phyloP scores from a whole-genome alignment of 2,329 filamentous ascomycete species.

The Lasiodiplodia theobromae region DNA sequence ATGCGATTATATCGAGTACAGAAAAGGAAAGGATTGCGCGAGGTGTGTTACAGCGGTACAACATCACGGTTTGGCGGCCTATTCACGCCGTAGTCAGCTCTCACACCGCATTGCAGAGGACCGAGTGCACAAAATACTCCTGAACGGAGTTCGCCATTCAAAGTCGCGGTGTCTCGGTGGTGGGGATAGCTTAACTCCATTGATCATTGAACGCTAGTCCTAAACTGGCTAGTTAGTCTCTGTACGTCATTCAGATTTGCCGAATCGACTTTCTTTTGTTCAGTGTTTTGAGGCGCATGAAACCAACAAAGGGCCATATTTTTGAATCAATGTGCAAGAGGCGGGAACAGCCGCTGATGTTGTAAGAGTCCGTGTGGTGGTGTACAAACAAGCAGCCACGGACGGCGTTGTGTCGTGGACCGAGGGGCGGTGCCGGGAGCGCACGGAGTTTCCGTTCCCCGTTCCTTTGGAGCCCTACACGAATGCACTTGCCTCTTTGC shows the following conservation, averaged over 20 bases:
- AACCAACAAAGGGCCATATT: background rate
- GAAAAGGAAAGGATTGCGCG: background rate
- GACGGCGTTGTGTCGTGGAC: background rate
- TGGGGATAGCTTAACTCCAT: constrained; percentile 8
- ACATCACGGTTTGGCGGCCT: background rate
- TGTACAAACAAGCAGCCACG: background rate
- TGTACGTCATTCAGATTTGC: background rate
- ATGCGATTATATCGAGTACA: background rate
- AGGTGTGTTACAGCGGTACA: background rate
- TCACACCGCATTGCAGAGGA: background rate
- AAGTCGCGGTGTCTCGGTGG: background rate
- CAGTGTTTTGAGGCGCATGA: background rate
- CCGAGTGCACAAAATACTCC: background rate
- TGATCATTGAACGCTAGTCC: background rate
- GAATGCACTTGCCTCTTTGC: background rate
- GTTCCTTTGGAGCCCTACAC: background rate
- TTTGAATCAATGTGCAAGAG: background rate
- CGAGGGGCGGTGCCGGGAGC: background rate
- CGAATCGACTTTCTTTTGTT: background rate
- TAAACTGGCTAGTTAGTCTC: background rate
- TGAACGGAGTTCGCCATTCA: constrained; percentile 5
- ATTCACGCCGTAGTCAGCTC: background rate
- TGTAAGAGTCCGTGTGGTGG: background rate
- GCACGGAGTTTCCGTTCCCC: constrained; percentile 5
- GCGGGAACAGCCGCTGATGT: background rate